Conservation (phyloP, 164 flowering plant genomes). For the Brasenia schreberi region DNA sequence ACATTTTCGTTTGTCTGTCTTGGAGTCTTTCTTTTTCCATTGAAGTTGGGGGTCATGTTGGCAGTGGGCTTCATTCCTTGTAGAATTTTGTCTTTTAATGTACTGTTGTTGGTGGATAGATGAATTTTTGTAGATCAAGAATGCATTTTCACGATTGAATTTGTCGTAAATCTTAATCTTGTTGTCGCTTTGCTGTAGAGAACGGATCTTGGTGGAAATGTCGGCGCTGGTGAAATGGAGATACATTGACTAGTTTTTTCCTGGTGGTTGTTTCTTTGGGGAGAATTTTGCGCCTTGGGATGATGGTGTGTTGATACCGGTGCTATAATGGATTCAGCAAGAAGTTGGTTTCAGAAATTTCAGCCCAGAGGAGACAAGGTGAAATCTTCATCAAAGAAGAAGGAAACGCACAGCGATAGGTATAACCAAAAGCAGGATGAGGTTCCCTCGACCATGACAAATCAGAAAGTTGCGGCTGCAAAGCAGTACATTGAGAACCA, state of each 20-base stretch:
- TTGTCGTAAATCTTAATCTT: too few species aligned
- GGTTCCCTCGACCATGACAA: slow-evolving; percentile 23
- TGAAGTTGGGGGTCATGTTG: neutral
- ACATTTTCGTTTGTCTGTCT: neutral
- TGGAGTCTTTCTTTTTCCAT: neutral
- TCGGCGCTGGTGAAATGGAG: neutral
- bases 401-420: slow-evolving; percentile 17
- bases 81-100: neutral
- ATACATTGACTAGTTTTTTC: neutral
- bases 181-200: neutral
- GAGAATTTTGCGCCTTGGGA: neutral
- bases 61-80: neutral
- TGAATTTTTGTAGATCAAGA: neutral
- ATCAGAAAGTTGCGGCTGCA: slow-evolving; percentile 32
- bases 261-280: neutral
- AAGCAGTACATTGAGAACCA: slow-evolving; percentile 33
- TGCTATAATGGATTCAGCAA: slow-evolving; percentile 27
- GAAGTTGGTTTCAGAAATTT: slow-evolving; percentile 38
- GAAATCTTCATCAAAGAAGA: slow-evolving; percentile 13
- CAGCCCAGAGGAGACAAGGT: slow-evolving; percentile 20
- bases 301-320: neutral
- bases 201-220: neutral
- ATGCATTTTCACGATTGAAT: neutral
- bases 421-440: slow-evolving; percentile 18
- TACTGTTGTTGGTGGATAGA: neutral